These are phyloP conservation scores for Aspergillus intermedius DNA, from an alignment of 2,329 filamentous ascomycete species.

Conservation along the genomic window DNA sequence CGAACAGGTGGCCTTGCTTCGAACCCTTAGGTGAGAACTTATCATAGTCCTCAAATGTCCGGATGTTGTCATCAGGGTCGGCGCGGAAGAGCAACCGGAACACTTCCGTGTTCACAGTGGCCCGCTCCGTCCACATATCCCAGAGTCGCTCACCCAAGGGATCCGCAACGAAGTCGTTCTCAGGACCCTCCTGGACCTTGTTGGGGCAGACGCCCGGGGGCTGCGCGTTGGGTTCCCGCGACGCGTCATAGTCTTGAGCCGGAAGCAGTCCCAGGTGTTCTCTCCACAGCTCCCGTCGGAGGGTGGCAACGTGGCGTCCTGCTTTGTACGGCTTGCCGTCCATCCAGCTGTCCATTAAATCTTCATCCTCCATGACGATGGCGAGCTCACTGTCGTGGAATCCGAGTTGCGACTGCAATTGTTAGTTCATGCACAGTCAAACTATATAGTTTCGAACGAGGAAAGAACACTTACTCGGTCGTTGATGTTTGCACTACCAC, in stretches of 20 bases:
- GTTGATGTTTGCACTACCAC: constrained; percentile 67
- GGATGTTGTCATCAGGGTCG: constrained; percentile 85
- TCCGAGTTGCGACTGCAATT: constrained; percentile 62
- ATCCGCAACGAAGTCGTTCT: constrained; percentile 65
- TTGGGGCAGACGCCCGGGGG: constrained; percentile 67
- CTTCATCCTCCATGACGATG: constrained; percentile 76
- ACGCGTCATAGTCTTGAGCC: constrained; percentile 61
- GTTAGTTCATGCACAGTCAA: constrained; percentile 2
- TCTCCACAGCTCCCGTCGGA: constrained; percentile 79
- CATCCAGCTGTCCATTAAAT: constrained; percentile 65
- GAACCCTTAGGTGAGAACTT: constrained; percentile 59
- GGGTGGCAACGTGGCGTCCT: constrained; percentile 67
- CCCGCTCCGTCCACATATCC: constrained; percentile 65
- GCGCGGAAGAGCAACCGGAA: constrained; percentile 77
- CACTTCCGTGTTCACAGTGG: constrained; percentile 69
- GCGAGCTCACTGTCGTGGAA: constrained; percentile 83
- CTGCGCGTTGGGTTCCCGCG: constrained; percentile 66
- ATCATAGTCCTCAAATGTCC: constrained; percentile 86
- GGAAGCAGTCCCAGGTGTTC: constrained; percentile 84
- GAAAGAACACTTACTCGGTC: constrained; percentile 43
- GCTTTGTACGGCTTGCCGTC: constrained; percentile 65
- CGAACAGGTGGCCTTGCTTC: constrained; percentile 81
- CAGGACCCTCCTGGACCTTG: constrained; percentile 62
- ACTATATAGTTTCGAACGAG: neutral
- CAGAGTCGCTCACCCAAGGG: constrained; percentile 64